phyloP scores from a whole-genome alignment of 2,329 filamentous ascomycete species.

The Aspergillus spinulosporus region DNA sequence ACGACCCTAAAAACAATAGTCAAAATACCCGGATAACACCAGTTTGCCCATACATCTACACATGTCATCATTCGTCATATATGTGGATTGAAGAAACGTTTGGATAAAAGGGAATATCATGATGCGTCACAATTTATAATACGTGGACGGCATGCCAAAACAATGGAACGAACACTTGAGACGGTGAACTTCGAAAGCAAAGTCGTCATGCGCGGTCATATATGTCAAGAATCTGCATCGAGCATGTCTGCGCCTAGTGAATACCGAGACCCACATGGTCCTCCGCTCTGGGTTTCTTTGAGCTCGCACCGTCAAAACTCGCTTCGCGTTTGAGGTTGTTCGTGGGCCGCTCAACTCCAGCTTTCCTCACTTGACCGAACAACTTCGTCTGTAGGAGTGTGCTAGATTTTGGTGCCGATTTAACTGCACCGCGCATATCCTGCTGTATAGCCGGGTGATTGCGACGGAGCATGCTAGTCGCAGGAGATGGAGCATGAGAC shows the following conservation, averaged over 20 bases:
- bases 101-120: too few species aligned
- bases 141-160: too few species aligned
- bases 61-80: slow-evolving; percentile 26
- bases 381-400: slow-evolving; percentile 61
- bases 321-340: slow-evolving; percentile 42
- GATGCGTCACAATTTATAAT: too few species aligned
- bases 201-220: too few species aligned
- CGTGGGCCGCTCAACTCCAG: slow-evolving; percentile 41
- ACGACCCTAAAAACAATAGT: background rate
- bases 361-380: slow-evolving; percentile 63
- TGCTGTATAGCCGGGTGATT: slow-evolving; percentile 47
- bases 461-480: slow-evolving; percentile 70
- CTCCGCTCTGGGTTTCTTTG: slow-evolving; percentile 54
- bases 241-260: slow-evolving; percentile 45
- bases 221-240: slow-evolving; percentile 7
- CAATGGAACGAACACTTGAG: too few species aligned
- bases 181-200: too few species aligned
- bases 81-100: background rate
- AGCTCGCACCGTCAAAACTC: slow-evolving; percentile 36
- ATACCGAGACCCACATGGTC: slow-evolving; percentile 55
- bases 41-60: slow-evolving; percentile 19
- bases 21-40: slow-evolving; percentile 17
- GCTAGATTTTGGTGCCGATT: slow-evolving; percentile 46
- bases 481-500: slow-evolving; percentile 75
- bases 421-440: slow-evolving; percentile 34